Evolutionary conservation across 2,329 filamentous ascomycete genomes (phyloP).

Genomic region (Microcera coccophila): DNA sequence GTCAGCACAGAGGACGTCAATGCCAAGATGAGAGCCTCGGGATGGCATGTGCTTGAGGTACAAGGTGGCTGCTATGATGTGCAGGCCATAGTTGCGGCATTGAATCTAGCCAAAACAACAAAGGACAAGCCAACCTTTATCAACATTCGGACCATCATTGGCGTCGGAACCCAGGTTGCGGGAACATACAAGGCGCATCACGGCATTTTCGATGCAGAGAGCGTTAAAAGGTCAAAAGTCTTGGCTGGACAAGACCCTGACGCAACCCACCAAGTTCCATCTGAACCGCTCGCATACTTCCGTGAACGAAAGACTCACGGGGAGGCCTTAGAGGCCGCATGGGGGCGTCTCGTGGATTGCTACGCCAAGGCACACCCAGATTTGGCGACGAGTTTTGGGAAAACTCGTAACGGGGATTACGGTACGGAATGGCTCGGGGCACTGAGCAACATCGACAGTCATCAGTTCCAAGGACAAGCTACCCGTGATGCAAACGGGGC

Average conservation of each 20-base stretch:
- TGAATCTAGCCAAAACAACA: constrained; percentile 37
- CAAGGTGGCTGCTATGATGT: constrained; percentile 48
- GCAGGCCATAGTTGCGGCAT: constrained; percentile 40
- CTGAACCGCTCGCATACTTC: constrained; percentile 51
- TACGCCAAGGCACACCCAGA: constrained; percentile 30
- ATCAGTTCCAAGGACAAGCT: constrained; percentile 13
- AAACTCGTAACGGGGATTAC: constrained; percentile 3
- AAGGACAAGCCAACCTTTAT: constrained; percentile 51
- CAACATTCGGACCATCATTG: constrained; percentile 55
- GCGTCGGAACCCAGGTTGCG: constrained; percentile 44
- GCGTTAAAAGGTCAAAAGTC: constrained; percentile 37
- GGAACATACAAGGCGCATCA: constrained; percentile 53
- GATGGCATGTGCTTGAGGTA: constrained; percentile 51
- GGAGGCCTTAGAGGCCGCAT: constrained; percentile 42
- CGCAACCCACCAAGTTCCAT: constrained; percentile 30
- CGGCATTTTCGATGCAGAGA: constrained; percentile 51
- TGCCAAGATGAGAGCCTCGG: constrained; percentile 50
- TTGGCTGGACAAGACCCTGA: constrained; percentile 26
- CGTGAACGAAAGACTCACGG: constrained; percentile 44
- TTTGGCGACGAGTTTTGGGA: constrained; percentile 2
- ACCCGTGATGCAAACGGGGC: constrained; percentile 39
- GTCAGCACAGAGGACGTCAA: constrained; percentile 53
- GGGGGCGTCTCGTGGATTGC: constrained; percentile 42
- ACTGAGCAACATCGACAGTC: constrained; percentile 10
- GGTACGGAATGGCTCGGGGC: constrained; percentile 10